These are phyloP conservation scores for Stramenopiles sp. DNA, from an alignment of 352 stramenopile species.

Conservation along the genomic window DNA sequence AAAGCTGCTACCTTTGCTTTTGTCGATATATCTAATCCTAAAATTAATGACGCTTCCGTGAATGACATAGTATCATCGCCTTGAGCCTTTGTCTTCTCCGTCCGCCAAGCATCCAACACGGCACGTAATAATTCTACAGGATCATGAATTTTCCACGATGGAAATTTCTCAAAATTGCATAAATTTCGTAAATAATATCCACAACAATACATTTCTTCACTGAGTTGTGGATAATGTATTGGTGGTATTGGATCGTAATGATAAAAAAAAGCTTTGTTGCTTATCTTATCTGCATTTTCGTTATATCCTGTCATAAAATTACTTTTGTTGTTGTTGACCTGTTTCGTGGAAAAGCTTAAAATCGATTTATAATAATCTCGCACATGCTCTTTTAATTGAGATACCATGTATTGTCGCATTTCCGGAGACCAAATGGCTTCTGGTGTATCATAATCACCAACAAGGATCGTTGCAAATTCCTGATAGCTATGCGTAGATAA, in stretches of 20 bases:
- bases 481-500: conserved; percentile 48
- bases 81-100: conserved; percentile 23
- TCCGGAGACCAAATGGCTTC: conserved; percentile 77
- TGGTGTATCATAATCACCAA: conserved; percentile 50
- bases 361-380: too few relatives aligned
- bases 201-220: conserved; percentile 72
- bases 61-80: neutral
- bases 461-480: conserved; percentile 63
- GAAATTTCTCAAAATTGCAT: conserved; percentile 47
- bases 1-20: neutral
- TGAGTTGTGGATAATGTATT: conserved; percentile 58
- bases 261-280: too few relatives aligned
- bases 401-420: conserved; percentile 65
- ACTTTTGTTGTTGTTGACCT: too few relatives aligned
- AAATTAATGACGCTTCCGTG: neutral
- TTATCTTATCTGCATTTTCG: neutral
- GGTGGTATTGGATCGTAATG: conserved; percentile 74
- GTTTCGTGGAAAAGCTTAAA: too few relatives aligned
- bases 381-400: conserved; percentile 58
- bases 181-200: conserved; percentile 75
- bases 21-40: too few relatives aligned
- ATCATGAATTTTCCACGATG: conserved; percentile 51
- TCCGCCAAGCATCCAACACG: conserved; percentile 48
- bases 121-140: conserved; percentile 57
- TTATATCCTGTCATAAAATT: conserved; percentile 59